phyloP scores from a whole-genome alignment of 179 eudicot species.

The Vitellaria paradoxa region DNA sequence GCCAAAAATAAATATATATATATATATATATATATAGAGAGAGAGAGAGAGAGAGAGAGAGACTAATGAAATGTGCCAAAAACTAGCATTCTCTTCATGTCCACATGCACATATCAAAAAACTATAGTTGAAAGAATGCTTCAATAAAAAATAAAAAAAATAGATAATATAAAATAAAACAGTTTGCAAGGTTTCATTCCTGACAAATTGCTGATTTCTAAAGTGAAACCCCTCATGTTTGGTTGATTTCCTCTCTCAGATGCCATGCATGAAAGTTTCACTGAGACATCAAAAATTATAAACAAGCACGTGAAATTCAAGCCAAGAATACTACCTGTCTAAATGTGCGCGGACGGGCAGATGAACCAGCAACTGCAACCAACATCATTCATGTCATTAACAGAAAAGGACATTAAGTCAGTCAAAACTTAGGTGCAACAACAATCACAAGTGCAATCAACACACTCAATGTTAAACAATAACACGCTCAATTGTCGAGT shows the following conservation, averaged over 20 bases:
- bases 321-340: conserved; percentile 38
- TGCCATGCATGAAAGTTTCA: not conserved
- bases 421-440: conserved; percentile 1
- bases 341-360: conserved; percentile 85
- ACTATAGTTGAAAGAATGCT: not conserved
- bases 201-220: not conserved
- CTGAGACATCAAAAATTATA: not conserved
- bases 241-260: not conserved
- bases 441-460: not conserved
- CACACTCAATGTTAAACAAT: not conserved
- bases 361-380: conserved; percentile 59
- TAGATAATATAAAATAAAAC: too few relatives aligned
- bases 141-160: too few relatives aligned
- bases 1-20: too few relatives aligned
- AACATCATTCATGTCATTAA: conserved; percentile 1
- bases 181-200: not conserved
- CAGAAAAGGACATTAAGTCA: conserved; percentile 1
- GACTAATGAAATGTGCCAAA: too few relatives aligned
- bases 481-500: not conserved
- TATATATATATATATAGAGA: too few relatives aligned
- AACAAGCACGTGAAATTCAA: conserved; percentile 2
- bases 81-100: not conserved
- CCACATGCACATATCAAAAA: not conserved
- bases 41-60: too few relatives aligned
- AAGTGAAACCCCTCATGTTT: not conserved